Evolutionary conservation across 768 basidiomycete species (phyloP).

Genomic region (Mycena amicta): DNA sequence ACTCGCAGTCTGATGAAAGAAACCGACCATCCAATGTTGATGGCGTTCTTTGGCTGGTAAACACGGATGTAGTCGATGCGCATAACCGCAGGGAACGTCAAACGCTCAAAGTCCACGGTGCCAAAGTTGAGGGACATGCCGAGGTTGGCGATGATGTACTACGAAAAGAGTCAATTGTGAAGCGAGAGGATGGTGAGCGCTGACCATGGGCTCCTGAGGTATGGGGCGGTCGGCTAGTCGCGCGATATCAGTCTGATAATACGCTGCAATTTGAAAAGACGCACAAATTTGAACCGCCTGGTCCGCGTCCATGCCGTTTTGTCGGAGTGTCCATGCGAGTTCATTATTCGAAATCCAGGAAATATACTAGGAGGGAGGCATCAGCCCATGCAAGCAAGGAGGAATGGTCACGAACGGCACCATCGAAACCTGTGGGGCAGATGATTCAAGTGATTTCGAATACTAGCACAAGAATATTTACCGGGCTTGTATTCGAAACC

Average conservation of each 20-base stretch:
- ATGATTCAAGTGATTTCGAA: too few relatives aligned
- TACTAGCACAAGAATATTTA: too few relatives aligned
- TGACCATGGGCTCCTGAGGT: conserved; percentile 83
- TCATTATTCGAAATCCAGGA: conserved; percentile 71
- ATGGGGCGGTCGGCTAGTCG: conserved; percentile 61
- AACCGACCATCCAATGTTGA: conserved; percentile 88
- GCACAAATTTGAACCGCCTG: conserved; percentile 55
- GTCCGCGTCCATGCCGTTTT: conserved; percentile 62
- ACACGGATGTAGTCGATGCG: conserved; percentile 87
- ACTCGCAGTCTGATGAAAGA: too few relatives aligned
- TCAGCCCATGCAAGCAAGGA: neutral
- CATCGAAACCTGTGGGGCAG: conserved; percentile 42
- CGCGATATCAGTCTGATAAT: too few relatives aligned
- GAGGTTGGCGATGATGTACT: conserved; percentile 86
- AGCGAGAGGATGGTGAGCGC: conserved; percentile 11
- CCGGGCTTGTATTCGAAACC: conserved; percentile 84
- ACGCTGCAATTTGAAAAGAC: too few relatives aligned
- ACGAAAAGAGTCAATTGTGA: neutral
- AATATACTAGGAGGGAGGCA: conserved; percentile 57
- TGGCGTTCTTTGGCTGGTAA: conserved; percentile 71
- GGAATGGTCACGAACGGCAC: conserved; percentile 45
- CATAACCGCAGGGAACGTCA: conserved; percentile 77
- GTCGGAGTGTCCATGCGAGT: conserved; percentile 70
- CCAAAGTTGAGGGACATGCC: conserved; percentile 43
- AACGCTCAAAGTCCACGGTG: conserved; percentile 65